Evolutionary conservation across 2,329 filamentous ascomycete species (phyloP), one percentile per base, ranked within the genome.

Genomic region (Pseudofabraea citricarpa): DNA sequence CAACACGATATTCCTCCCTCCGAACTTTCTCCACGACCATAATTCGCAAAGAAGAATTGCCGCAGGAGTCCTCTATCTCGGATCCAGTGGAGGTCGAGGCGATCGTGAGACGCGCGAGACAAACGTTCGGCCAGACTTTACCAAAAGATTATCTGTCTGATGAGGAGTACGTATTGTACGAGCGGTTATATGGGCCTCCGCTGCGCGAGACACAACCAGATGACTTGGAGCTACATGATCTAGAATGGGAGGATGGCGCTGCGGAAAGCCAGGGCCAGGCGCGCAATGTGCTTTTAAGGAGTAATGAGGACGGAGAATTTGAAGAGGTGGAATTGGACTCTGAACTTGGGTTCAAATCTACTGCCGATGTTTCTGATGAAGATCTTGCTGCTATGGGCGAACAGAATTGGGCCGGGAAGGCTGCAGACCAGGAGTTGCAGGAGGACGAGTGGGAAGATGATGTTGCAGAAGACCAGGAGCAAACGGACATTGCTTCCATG

Each of bases 111-210:
- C 73, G 80, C 53, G 84, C 87, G 26, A 80, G 85, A 55, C 83
- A 87, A 50, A 73, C 79, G 7, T 94, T 89, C 62, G 84, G 89
- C 48, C 83, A 93, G 56, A 82, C 75, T 0, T 65, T 96, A 19
- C 90, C 90, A 0, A 77, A 80, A 23, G 81, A 75, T 24, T 79
- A 87, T 54, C 64, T 96, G 40, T 81, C 72, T 24, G 71, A 74
- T 1, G 77, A 85, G 41, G 90, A 95, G 62, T 82, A 85, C 56
- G 70, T 68, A 37, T 68, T 95, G 1, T 95, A 95, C 63, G 81
- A 85, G 58, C 75, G 89, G 50, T 67, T 95, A 13, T 96, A 93
- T 61, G 91, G 90, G 1, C 72, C 82, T 24, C 88, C 90, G 2
- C 61, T 87, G 48, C 73, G 81, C 32, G 73, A 77, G 41, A 83